Conservation (phyloP, 805 yeast species). For the Wickerhamiella domercqiae region DNA sequence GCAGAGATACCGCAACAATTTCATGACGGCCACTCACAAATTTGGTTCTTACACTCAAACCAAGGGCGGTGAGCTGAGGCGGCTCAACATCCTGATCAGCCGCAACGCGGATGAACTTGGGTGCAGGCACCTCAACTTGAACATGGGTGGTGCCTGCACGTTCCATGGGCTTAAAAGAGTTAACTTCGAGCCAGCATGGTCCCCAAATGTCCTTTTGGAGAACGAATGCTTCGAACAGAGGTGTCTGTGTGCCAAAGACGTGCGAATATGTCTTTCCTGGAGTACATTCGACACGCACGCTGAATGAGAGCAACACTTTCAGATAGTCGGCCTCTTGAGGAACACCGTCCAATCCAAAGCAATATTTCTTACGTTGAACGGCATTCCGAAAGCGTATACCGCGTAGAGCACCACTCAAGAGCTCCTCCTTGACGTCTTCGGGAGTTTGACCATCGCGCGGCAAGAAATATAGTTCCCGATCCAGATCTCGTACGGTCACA, state of each 20-base stretch:
- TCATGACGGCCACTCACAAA: slow-evolving; percentile 74
- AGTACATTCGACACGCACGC: slow-evolving; percentile 17
- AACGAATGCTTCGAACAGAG: slow-evolving; percentile 73
- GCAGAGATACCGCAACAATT: slow-evolving; percentile 64
- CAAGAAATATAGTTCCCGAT: slow-evolving; percentile 59
- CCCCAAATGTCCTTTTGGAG: slow-evolving; percentile 81
- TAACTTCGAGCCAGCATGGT: slow-evolving; percentile 86
- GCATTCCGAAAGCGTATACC: slow-evolving; percentile 41
- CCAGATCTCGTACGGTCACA: slow-evolving; percentile 57
- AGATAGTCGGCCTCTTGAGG: slow-evolving; percentile 70
- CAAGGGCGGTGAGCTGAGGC: slow-evolving; percentile 59
- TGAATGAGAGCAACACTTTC: slow-evolving; percentile 58
- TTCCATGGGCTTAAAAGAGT: slow-evolving; percentile 41
- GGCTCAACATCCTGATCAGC: slow-evolving; percentile 24
- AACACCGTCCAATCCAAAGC: slow-evolving; percentile 69
- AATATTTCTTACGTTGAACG: slow-evolving; percentile 62
- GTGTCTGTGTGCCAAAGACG: slow-evolving; percentile 64
- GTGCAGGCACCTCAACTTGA: slow-evolving; percentile 41
- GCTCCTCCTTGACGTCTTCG: slow-evolving; percentile 55
- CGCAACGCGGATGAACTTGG: slow-evolving; percentile 28
- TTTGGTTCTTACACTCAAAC: slow-evolving; percentile 65
- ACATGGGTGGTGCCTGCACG: slow-evolving; percentile 61
- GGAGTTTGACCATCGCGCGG: slow-evolving; percentile 35
- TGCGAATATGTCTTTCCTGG: slow-evolving; percentile 60
- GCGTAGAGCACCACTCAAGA: slow-evolving; percentile 46